Percentiles rank a stretch among this genome's conserved stretches.
These are phyloP conservation scores for Boletus pseudopeckii DNA, from an alignment of 768 basidiomycete species.

Conservation along the genomic window DNA sequence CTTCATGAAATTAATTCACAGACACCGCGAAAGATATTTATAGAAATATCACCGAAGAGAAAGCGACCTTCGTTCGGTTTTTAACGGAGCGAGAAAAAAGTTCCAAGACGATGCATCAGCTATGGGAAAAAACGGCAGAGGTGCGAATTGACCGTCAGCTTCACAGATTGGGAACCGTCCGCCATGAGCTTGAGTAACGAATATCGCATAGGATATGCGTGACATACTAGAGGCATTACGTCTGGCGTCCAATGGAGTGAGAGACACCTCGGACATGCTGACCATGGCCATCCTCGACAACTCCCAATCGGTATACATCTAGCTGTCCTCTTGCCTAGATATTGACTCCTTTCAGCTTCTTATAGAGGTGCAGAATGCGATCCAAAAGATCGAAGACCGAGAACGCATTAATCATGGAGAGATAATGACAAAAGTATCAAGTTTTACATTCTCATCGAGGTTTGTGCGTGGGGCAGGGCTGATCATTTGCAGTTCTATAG, in stretches of 20 bases:
- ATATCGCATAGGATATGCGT: slow-evolving; percentile 28
- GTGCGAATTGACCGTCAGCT: slow-evolving; percentile 13
- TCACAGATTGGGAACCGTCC: neutral
- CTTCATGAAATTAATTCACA: slow-evolving; percentile 23
- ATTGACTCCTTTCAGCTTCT: slow-evolving; percentile 23
- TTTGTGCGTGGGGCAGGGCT: slow-evolving; percentile 7
- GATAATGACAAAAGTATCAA: slow-evolving; percentile 23
- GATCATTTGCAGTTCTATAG: slow-evolving; percentile 22
- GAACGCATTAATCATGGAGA: slow-evolving; percentile 19
- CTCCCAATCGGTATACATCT: slow-evolving; percentile 21
- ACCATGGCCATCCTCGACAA: slow-evolving; percentile 8
- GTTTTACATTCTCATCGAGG: neutral
- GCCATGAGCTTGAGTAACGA: neutral
- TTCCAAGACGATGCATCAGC: slow-evolving; percentile 25
- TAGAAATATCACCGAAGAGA: slow-evolving; percentile 60
- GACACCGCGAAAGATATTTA: slow-evolving; percentile 67
- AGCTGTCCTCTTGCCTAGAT: neutral
- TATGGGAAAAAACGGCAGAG: slow-evolving; percentile 30
- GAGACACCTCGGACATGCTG: slow-evolving; percentile 21
- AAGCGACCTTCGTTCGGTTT: slow-evolving; percentile 46
- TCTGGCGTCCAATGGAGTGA: slow-evolving; percentile 18
- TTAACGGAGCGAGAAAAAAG: slow-evolving; percentile 44
- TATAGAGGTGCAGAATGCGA: slow-evolving; percentile 15
- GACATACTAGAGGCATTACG: slow-evolving; percentile 19
- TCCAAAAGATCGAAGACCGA: slow-evolving; percentile 21